Conservation (phyloP, 495 filamentous ascomycete genomes). For the Penicillium soppii region DNA sequence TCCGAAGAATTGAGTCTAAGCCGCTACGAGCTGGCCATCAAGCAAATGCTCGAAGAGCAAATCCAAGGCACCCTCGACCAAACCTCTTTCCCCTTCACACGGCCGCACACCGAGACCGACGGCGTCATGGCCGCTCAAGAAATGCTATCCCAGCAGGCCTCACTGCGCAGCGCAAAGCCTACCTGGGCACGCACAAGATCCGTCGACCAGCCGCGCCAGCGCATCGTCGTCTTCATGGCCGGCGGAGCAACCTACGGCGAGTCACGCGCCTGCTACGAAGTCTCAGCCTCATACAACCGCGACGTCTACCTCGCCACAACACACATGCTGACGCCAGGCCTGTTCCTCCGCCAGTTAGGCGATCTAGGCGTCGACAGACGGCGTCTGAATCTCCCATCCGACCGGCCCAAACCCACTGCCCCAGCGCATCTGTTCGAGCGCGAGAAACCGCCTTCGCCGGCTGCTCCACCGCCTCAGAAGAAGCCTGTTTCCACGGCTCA, state of each 20-base stretch:
- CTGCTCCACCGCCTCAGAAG: conserved; percentile 36
- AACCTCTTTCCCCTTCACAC: conserved; percentile 74
- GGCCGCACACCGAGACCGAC: conserved; percentile 68
- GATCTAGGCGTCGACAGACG: conserved; percentile 74
- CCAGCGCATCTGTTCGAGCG: conserved; percentile 85
- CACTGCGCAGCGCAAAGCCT: conserved; percentile 83
- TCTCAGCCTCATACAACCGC: conserved; percentile 64
- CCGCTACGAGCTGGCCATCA: conserved; percentile 54
- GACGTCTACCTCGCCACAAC: conserved; percentile 90
- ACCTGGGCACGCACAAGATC: conserved; percentile 87
- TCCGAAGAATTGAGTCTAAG: conserved; percentile 54
- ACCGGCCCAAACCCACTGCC: conserved; percentile 74
- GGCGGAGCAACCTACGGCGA: conserved; percentile 94
- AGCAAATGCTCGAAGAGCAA: conserved; percentile 69
- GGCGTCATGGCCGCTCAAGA: conserved; percentile 52
- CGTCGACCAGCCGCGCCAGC: conserved; percentile 78
- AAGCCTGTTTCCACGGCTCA: conserved; percentile 26
- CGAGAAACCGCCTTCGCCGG: conserved; percentile 53
- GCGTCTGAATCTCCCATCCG: conserved; percentile 74
- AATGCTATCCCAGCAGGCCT: conserved; percentile 62
- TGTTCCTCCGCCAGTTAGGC: conserved; percentile 79
- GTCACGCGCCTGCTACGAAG: conserved; percentile 83
- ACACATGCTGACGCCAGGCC: conserved; percentile 81
- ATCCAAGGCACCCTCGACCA: conserved; percentile 55
- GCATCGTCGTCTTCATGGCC: conserved; percentile 93